These are phyloP conservation scores for Raphanus raphanistrum DNA, from an alignment of 345 rosid genomes.

Conservation along the genomic window DNA sequence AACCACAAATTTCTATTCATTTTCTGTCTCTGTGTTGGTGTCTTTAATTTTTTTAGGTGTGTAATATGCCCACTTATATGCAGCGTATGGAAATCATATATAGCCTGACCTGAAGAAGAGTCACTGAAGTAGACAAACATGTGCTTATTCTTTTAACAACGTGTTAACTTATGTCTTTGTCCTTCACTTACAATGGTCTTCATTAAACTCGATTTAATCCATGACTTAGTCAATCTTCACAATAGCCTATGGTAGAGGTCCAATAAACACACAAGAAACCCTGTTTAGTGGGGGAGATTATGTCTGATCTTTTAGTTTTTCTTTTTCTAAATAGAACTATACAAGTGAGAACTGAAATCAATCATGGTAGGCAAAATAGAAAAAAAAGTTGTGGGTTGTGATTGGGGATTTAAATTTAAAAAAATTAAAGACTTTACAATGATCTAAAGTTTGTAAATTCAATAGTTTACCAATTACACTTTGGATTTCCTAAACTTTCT, in stretches of 20 bases:
- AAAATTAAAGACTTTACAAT: no score
- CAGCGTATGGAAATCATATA: not conserved
- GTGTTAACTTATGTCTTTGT: not conserved
- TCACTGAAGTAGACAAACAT: not conserved
- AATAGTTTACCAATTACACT: no score
- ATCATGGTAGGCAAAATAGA: not conserved
- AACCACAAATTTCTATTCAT: conserved; percentile 15
- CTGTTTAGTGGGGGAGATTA: no score
- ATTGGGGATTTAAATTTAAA: no score
- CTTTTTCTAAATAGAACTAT: no score
- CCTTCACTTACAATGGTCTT: not conserved
- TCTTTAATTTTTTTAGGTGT: not conserved
- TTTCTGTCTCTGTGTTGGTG: not conserved
- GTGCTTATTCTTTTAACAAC: not conserved
- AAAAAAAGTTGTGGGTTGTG: no score
- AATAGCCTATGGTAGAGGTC: no score
- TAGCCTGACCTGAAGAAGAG: not conserved
- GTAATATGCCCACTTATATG: not conserved
- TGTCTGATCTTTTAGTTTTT: no score
- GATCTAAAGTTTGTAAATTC: no score
- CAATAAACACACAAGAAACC: no score
- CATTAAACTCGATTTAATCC: not conserved
- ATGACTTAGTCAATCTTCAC: not conserved
- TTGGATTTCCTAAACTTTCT: no score
- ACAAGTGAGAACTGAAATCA: not conserved